Base-by-base conservation (phyloP, 495 filamentous ascomycete species). In the Penicillium mononematosum region DNA sequence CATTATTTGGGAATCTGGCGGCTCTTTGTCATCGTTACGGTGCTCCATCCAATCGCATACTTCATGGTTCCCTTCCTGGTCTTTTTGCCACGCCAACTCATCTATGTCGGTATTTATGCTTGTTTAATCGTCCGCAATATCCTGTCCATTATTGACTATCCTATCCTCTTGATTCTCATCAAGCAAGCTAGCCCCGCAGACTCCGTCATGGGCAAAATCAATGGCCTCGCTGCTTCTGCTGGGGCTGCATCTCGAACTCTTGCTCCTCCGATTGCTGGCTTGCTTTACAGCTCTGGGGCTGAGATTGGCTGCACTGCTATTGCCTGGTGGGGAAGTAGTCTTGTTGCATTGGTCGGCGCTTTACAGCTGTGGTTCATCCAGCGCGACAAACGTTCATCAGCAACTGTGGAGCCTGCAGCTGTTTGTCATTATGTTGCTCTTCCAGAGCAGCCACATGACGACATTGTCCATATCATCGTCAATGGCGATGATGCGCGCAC, bases 221-320 rank as follows among this genome's bases (percentile, higher is more conserved):
- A 94, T 60, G 90, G 90, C 2, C 78, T 92, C 7, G 88, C 89
- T 36, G 90, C 90, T 4, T 90, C 86, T 36, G 88, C 87, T 4
- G 88, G 88, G 5, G 90, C 88, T 0, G 88, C 85, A 9, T 88
- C 86, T 62, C 84, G 90, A 36, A 92, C 88, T 55, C 68, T 91
- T 25, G 86, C 90, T 0, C 87, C 88, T 49, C 90, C 90, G 0
- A 71, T 94, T 24, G 86, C 89, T 2, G 90, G 90, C 0, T 84
- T 84, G 56, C 70, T 93, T 3, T 94, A 92, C 66, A 84, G 86
- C 4, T 60, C 87, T 43, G 88, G 88, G 8, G 78, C 81, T 46
- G 74, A 79, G 43, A 75, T 88, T 31, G 81, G 85, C 29, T 90
- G 87, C 60, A 92, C 88, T 2, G 87, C 85, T 8, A 64, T 94